A percentile compares a stretch with the other conserved stretches of the same genome.
phyloP scores from a whole-genome alignment of 495 filamentous ascomycete genomes.

The Annulohypoxylon maeteangense region DNA sequence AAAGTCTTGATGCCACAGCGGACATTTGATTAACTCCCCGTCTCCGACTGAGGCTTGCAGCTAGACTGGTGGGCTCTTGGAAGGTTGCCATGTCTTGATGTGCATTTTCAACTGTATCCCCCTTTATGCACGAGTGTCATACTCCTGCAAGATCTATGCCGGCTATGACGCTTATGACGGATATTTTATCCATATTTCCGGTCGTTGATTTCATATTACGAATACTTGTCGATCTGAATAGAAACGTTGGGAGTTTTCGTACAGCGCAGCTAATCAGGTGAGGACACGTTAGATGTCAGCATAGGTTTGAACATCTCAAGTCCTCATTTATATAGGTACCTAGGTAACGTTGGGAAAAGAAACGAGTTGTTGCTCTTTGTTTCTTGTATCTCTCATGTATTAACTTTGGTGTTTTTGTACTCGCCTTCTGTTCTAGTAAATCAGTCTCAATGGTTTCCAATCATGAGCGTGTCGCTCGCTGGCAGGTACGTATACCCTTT shows the following conservation, averaged over 20 bases:
- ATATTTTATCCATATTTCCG: neutral
- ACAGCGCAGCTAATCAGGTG: neutral
- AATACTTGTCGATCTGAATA: neutral
- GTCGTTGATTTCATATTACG: neutral
- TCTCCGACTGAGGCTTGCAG: too few species aligned
- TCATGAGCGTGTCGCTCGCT: neutral
- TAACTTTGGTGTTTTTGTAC: neutral
- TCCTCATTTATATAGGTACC: neutral
- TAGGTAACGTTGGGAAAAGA: neutral
- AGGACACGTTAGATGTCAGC: neutral
- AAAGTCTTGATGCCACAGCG: neutral
- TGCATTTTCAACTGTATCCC: too few species aligned
- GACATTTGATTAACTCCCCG: neutral
- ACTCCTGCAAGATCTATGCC: neutral
- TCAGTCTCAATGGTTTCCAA: neutral
- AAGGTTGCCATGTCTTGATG: too few species aligned
- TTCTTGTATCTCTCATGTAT: neutral
- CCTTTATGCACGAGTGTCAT: neutral
- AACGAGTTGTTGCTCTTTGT: neutral
- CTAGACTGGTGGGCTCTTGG: too few species aligned
- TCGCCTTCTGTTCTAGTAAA: neutral
- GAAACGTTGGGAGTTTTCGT: neutral
- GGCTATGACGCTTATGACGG: neutral
- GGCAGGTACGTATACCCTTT: neutral
- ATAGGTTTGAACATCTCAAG: neutral